Conservation (phyloP, 2,329 filamentous ascomycete genomes). For the Diaporthe helianthi region DNA sequence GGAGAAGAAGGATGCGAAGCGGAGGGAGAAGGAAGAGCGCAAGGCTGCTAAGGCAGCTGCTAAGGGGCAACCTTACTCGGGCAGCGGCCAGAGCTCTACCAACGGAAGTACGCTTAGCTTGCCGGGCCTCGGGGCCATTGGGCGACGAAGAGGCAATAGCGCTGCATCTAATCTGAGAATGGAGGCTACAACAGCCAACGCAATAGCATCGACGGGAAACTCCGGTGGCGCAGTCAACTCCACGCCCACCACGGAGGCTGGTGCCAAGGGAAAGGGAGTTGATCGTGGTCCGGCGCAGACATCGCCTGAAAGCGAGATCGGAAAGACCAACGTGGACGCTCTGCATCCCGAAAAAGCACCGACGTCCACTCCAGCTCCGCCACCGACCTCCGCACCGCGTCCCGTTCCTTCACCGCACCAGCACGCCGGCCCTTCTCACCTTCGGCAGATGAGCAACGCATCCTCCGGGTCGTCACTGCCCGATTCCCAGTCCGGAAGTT, state of each 20-base stretch:
- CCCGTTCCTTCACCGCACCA: constrained; percentile 57
- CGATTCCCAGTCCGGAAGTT: constrained; percentile 69
- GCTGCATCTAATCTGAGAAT: constrained; percentile 64
- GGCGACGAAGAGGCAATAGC: constrained; percentile 66
- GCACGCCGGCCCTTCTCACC: constrained; percentile 69
- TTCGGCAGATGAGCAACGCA: constrained; percentile 85
- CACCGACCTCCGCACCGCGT: constrained; percentile 48
- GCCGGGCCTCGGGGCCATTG: constrained; percentile 60
- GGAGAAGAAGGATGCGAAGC: constrained; percentile 81
- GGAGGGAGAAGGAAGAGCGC: constrained; percentile 82
- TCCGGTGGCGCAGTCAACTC: constrained; percentile 38
- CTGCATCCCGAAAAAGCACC: constrained; percentile 36
- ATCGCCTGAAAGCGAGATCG: constrained; percentile 37
- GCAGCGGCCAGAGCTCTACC: constrained; percentile 54
- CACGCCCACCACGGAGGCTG: constrained; percentile 37
- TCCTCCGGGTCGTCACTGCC: constrained; percentile 81
- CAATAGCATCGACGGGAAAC: constrained; percentile 48
- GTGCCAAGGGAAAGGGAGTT: constrained; percentile 72
- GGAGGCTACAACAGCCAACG: constrained; percentile 59
- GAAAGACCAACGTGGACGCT: constrained; percentile 35
- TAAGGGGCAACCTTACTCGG: constrained; percentile 48
- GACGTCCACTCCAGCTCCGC: constrained; percentile 35
- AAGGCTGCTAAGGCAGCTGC: constrained; percentile 73
- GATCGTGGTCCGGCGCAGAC: constrained; percentile 56
- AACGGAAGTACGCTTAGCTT: constrained; percentile 72